Conservation (phyloP, 768 basidiomycete genomes). For the Termitomyces sp. region DNA sequence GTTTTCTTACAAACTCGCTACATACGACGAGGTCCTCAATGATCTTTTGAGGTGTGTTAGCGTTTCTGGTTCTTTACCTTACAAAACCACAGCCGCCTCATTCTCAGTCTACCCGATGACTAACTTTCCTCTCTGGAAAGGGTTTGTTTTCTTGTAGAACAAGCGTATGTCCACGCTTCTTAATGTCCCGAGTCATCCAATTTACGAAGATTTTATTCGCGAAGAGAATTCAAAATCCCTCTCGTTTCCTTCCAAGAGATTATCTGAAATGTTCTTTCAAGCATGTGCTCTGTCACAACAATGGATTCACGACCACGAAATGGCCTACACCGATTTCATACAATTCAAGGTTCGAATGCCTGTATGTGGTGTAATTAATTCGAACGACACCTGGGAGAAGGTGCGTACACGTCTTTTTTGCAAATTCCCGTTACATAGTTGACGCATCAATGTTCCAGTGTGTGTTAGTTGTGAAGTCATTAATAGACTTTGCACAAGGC, state of each 20-base stretch:
- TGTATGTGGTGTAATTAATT: slow-evolving; percentile 95
- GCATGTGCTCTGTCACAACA: slow-evolving; percentile 78
- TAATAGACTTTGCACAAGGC: no score
- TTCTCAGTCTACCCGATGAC: slow-evolving; percentile 91
- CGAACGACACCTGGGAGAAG: slow-evolving; percentile 91
- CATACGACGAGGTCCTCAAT: slow-evolving; percentile 82
- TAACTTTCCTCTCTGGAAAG: slow-evolving; percentile 89
- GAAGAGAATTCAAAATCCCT: slow-evolving; percentile 86
- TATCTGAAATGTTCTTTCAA: slow-evolving; percentile 87
- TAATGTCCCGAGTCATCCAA: slow-evolving; percentile 78
- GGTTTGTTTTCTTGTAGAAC: slow-evolving; percentile 97
- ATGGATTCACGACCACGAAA: slow-evolving; percentile 81
- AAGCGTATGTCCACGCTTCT: slow-evolving; percentile 69
- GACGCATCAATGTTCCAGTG: slow-evolving; percentile 45
- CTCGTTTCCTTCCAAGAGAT: slow-evolving; percentile 84
- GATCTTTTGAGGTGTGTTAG: slow-evolving; percentile 74
- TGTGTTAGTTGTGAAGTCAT: no score
- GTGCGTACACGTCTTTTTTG: slow-evolving; percentile 35
- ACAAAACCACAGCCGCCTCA: slow-evolving; percentile 67
- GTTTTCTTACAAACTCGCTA: slow-evolving; percentile 66
- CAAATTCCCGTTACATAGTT: neutral
- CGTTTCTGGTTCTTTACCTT: slow-evolving; percentile 4
- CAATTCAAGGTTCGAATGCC: slow-evolving; percentile 95
- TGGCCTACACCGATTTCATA: slow-evolving; percentile 87
- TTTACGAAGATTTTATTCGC: slow-evolving; percentile 97